A percentile compares a stretch with the other conserved stretches of the same genome.
These are phyloP conservation scores for Pachysolen tannophilus DNA, from an alignment of 805 yeast genomes.

Conservation along the genomic window DNA sequence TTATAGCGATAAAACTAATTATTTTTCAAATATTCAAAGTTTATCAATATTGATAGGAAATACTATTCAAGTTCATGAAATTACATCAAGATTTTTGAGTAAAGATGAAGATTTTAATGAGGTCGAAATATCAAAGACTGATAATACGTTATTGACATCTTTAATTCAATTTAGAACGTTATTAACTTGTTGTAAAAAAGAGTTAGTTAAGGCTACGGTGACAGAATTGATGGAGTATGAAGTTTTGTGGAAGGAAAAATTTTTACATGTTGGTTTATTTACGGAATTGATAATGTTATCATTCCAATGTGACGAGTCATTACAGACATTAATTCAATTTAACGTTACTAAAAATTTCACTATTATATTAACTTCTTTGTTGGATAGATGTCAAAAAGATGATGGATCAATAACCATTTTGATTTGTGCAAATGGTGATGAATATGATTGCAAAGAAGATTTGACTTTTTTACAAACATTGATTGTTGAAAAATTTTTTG, in stretches of 20 bases:
- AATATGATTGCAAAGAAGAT: not conserved
- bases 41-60: constrained; percentile 30
- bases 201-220: not conserved
- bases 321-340: constrained; percentile 26
- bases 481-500: constrained; percentile 5
- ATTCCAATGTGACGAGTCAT: constrained; percentile 38
- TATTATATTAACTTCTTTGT: constrained; percentile 17
- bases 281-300: constrained; percentile 30
- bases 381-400: constrained; percentile 5
- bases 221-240: not conserved
- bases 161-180: constrained; percentile 33
- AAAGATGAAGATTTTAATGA: constrained; percentile 2
- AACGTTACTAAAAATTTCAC: constrained; percentile 24
- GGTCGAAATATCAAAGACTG: not conserved
- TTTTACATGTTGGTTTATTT: constrained; percentile 24
- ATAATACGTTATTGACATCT: constrained; percentile 27
- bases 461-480: constrained; percentile 2
- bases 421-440: constrained; percentile 5
- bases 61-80: constrained; percentile 51
- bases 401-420: constrained; percentile 2
- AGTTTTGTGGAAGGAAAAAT: constrained; percentile 5
- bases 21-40: constrained; percentile 12
- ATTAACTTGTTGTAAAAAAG: constrained; percentile 12
- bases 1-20: constrained; percentile 1
- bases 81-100: constrained; percentile 41